Evolutionary conservation across 495 filamentous ascomycete species (phyloP).

Genomic region (Hypoxylon crocopeplum): DNA sequence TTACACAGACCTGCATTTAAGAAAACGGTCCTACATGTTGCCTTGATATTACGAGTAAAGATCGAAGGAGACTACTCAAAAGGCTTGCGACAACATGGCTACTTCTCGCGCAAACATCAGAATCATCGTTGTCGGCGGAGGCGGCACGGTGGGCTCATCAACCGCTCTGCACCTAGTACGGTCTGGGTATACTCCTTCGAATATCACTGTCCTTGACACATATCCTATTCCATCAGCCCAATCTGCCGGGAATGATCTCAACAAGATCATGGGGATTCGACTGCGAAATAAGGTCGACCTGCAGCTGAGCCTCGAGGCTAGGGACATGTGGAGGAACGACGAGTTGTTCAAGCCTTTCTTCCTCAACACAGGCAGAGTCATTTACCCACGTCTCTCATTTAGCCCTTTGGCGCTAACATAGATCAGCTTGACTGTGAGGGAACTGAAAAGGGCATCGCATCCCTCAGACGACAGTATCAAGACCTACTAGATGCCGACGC

Average conservation of each 20-base stretch:
- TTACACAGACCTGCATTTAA: background rate
- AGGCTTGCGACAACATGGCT: slow-evolving; percentile 31
- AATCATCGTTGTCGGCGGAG: slow-evolving; percentile 35
- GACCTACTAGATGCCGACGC: slow-evolving; percentile 23
- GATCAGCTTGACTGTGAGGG: slow-evolving; percentile 33
- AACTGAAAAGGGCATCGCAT: slow-evolving; percentile 29
- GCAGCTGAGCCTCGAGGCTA: slow-evolving; percentile 32
- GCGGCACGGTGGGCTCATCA: slow-evolving; percentile 37
- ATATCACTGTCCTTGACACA: slow-evolving; percentile 37
- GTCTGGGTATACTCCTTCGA: slow-evolving; percentile 34
- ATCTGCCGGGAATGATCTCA: slow-evolving; percentile 37
- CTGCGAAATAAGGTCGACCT: slow-evolving; percentile 34
- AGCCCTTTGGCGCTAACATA: slow-evolving; percentile 1
- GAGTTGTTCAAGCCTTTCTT: slow-evolving; percentile 39
- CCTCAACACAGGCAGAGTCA: slow-evolving; percentile 37
- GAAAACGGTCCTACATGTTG: too few relatives aligned
- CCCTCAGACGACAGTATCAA: slow-evolving; percentile 27
- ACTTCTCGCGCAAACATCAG: slow-evolving; percentile 22
- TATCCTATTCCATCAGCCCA: slow-evolving; percentile 39
- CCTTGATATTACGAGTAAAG: background rate
- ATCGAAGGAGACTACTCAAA: too few relatives aligned
- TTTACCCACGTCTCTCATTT: background rate
- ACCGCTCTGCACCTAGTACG: slow-evolving; percentile 36
- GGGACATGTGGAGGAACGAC: slow-evolving; percentile 38
- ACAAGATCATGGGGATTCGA: slow-evolving; percentile 39